Base-by-base conservation (phyloP, 371 early-diverging fungal genomes). In the Circinella umbellata region DNA sequence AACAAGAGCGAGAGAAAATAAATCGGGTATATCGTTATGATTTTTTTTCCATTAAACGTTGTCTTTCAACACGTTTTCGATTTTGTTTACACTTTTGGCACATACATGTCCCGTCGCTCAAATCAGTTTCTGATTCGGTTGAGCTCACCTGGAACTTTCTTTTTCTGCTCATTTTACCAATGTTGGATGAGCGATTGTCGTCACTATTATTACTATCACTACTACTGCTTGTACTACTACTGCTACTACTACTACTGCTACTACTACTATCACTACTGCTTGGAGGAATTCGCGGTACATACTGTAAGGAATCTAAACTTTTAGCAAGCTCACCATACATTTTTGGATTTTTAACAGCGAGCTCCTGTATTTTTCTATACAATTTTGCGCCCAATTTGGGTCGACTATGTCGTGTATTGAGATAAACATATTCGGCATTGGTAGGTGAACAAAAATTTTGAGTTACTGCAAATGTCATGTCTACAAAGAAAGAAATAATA, bases 391-490 rank as follows among this genome's bases (percentile, higher is more conserved):
- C 90, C 47, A 94, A 67, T 61, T 89, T 87, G 20, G 94, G 94
- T n/a, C 93, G 87, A 1, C 87, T 78, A 67, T 85, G 81, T 6
- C 95, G 84, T 4, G 94, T 91, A 49, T 79, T 70, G 7, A 93
- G 80, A 82, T 89, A 93, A 3, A 94, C 93, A 27, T 76, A 74
- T 66, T 95, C 95, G n/a, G 91, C 80, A 69, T 90, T 90, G 17
- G 91, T 88, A 1, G 82, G 80, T 0, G 92, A 90, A 67, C 92
- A 92, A 69, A 91, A 93, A 79, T 95, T 93, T 71, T 95, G 95
- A 13, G 95, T 95, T 20, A 93, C 86, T 11, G 93, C 94, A 49
- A 92, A 85, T 13, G 94, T 90, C 68, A 91, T 90, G 73, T 93
- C 91, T 90, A 4, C 73, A 51, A 57, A 57, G n/a, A 4, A 17